Evolutionary conservation across 106 monocot species (phyloP), one percentile per base, ranked within the genome.

Genomic region (Narthecium ossifragum): DNA sequence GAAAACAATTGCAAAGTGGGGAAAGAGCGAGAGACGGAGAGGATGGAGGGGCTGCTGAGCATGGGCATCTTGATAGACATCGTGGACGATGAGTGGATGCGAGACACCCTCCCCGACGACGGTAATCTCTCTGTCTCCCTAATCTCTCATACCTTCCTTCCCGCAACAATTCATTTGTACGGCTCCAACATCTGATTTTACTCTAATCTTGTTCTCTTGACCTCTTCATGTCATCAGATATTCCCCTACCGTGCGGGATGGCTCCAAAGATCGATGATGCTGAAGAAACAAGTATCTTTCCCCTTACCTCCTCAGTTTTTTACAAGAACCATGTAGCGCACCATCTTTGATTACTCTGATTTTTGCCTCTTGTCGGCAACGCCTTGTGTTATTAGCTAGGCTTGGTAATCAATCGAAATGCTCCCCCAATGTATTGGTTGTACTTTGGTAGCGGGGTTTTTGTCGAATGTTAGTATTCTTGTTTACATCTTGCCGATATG

Each of bases 11-110:
- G n/a, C n/a, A n/a, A n/a, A n/a, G n/a, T n/a, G n/a, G n/a, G n/a
- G n/a, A n/a, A n/a, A n/a, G n/a, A n/a, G n/a, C n/a, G 43, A 43
- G 43, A 43, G 64, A 28, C 28, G 15, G 20, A 7, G 65, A 34
- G 10, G 33, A 53, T 59, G 55, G 59, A 33, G 57, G 77, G 59
- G 62, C 62, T 69, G 27, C 55, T 67, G 61, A 75, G 68, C 63
- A 34, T 63, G 39, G 75, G 75, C 50, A 75, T 75, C 24, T 57
- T 75, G 25, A 69, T 75, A 29, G 75, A 75, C 47, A 43, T 75
- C 30, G 23, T 69, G 13, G 75, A 75, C 34, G 75, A 69, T n/a
- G 75, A 75, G 30, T 75, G 75, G 75, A 58, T 58, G 55, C 62
- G 63, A 31, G 75, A 75, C 9, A 58, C 75, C 30, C 75, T 75